Evolutionary conservation across 192 early-diverging fungal species (phyloP).

Genomic region (Backusella morwellensis): DNA sequence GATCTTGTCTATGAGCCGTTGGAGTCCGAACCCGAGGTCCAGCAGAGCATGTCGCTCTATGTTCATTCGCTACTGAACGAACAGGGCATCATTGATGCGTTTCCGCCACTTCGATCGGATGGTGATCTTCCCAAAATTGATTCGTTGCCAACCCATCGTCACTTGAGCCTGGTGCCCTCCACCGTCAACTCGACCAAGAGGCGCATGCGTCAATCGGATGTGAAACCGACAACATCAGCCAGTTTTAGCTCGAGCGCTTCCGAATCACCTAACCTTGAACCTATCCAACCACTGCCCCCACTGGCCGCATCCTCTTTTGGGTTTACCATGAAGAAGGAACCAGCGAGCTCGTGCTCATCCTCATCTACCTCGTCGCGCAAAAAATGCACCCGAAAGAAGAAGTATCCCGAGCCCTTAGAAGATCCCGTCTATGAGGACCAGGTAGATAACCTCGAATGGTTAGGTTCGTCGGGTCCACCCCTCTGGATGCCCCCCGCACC

Average conservation of each 20-base stretch:
- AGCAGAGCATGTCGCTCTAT: slow-evolving; percentile 9
- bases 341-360: too few relatives aligned
- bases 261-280: neutral
- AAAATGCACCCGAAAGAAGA: too few relatives aligned
- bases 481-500: neutral
- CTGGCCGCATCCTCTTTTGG: neutral
- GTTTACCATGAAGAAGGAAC: neutral
- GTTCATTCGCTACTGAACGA: slow-evolving; percentile 37
- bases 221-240: neutral
- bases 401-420: too few relatives aligned
- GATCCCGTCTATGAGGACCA: too few relatives aligned
- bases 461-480: too few relatives aligned
- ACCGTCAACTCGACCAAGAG: neutral
- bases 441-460: too few relatives aligned
- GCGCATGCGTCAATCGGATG: neutral
- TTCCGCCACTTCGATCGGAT: slow-evolving; percentile 18
- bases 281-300: neutral
- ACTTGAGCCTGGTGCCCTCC: slow-evolving; percentile 20
- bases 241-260: neutral
- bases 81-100: slow-evolving; percentile 42
- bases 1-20: slow-evolving; percentile 13
- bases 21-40: neutral
- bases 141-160: slow-evolving; percentile 15
- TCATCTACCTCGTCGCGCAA: too few relatives aligned
- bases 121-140: slow-evolving; percentile 7